Base-by-base conservation (phyloP, 257 asterid genomes). In the Pogostemon cablin region DNA sequence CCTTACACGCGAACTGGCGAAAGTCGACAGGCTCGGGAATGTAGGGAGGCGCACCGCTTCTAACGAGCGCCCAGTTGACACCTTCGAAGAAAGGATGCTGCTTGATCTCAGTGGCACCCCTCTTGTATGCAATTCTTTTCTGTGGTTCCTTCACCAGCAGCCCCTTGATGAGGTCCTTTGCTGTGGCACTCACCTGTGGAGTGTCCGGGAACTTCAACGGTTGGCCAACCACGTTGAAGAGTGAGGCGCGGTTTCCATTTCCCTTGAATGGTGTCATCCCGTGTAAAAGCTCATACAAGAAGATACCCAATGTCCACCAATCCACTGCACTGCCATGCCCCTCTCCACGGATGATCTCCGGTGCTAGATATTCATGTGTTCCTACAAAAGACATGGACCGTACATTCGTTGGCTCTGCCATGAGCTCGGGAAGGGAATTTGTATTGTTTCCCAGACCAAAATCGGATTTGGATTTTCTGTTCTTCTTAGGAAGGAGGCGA, bases 71-170 rank as follows among this genome's bases (percentile, higher is more conserved):
- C 90, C 90, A 85, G 53, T 85, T 85, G 42, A 82, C 82, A 4
- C 90, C 90, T 35, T 85, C 87, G 42, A 85, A 85, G 77, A 85
- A 85, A 0, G 90, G 90, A 25, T 85, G 90, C 78, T 85, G 90
- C 56, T 85, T 85, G 11, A 85, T 82, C 71, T 82, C 90, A 0
- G 90, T 85, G 3, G 90, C 87, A 0, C 87, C 90, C 54, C 90
- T 80, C 75, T 78, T 85, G 39, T 80, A 85, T 1, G 90, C 90
- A 2, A 85, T 85, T 37, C 90, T 44, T 47, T 78, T 85, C 0
- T 85, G 87, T 2, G 90, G 90, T 42, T 82, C 90, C 77, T 85
- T 85, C 69, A 85, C 85, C 80, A 85, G 44, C 0, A 82, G 78
- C 57, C 90, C 90, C 12, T 76, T 77, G 41, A 85, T 85, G 12